phyloP scores from a whole-genome alignment of 2,329 filamentous ascomycete species.

The Alternaria rosae region DNA sequence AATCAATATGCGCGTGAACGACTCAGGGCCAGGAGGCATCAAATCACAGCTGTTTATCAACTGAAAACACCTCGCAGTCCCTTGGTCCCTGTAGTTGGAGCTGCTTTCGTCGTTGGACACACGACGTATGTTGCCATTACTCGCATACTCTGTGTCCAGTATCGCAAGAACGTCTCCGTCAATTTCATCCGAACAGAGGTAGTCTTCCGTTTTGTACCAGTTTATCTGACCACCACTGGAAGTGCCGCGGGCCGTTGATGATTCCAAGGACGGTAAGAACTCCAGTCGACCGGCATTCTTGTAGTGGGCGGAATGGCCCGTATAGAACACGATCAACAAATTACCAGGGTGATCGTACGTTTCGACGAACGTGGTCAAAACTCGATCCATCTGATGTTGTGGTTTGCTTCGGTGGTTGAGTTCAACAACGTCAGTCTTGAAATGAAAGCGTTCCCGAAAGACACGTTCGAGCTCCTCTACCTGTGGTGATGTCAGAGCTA shows the following conservation, averaged over 20 bases:
- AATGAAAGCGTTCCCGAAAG: background rate
- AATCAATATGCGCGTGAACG: background rate
- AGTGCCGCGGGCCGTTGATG: background rate
- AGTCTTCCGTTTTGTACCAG: background rate
- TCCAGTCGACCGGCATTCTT: background rate
- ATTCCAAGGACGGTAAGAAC: fast-evolving
- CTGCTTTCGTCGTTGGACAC: background rate
- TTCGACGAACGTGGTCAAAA: background rate
- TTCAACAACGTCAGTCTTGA: background rate
- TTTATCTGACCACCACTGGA: background rate
- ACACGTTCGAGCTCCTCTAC: background rate
- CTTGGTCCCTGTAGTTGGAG: fast-evolving
- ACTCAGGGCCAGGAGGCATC: fast-evolving
- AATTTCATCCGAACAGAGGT: background rate
- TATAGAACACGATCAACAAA: background rate
- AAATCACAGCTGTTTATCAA: fast-evolving
- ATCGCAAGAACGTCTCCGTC: background rate
- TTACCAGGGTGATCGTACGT: fast-evolving
- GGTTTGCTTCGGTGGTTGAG: background rate
- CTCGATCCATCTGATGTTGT: background rate
- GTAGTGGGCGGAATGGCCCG: background rate
- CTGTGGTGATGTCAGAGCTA: background rate
- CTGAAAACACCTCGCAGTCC: fast-evolving
- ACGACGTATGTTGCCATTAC: fast-evolving
- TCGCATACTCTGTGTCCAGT: background rate